These are phyloP conservation scores for Colletotrichum lentis DNA, from an alignment of 2,329 filamentous ascomycete species.

Conservation along the genomic window DNA sequence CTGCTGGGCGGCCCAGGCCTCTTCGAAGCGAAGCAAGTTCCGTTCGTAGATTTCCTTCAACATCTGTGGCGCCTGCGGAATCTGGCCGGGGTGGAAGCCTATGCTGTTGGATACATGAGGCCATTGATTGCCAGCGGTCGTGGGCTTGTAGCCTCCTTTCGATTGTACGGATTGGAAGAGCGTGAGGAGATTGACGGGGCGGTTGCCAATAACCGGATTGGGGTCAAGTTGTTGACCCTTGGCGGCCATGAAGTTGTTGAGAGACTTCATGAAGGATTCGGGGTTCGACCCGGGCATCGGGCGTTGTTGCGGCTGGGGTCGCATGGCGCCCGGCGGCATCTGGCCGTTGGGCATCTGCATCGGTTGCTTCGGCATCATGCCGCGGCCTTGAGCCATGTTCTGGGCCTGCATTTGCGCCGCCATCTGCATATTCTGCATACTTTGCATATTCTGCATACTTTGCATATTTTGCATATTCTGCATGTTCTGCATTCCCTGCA, in stretches of 20 bases:
- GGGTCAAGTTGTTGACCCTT: conserved; percentile 77
- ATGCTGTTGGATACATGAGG: conserved; percentile 72
- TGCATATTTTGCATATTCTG: conserved; percentile 52
- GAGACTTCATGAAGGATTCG: conserved; percentile 77
- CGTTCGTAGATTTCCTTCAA: conserved; percentile 77
- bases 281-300: conserved; percentile 58
- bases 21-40: conserved; percentile 81
- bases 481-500: conserved; percentile 56
- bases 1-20: conserved; percentile 67
- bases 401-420: conserved; percentile 61
- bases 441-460: conserved; percentile 54
- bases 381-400: conserved; percentile 52
- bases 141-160: conserved; percentile 80
- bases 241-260: conserved; percentile 79
- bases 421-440: conserved; percentile 57
- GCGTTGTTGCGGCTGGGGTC: conserved; percentile 56
- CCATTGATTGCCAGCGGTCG: conserved; percentile 78
- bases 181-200: conserved; percentile 76
- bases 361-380: conserved; percentile 63
- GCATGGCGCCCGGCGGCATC: conserved; percentile 58
- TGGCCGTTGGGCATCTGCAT: conserved; percentile 65
- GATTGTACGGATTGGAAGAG: conserved; percentile 78
- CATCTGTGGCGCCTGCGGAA: conserved; percentile 73
- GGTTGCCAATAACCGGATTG: conserved; percentile 76
- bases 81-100: conserved; percentile 68